Evolutionary conservation across 2,329 filamentous ascomycete genomes (phyloP).

Genomic region (Dryadomyces quercus-mongolicae): DNA sequence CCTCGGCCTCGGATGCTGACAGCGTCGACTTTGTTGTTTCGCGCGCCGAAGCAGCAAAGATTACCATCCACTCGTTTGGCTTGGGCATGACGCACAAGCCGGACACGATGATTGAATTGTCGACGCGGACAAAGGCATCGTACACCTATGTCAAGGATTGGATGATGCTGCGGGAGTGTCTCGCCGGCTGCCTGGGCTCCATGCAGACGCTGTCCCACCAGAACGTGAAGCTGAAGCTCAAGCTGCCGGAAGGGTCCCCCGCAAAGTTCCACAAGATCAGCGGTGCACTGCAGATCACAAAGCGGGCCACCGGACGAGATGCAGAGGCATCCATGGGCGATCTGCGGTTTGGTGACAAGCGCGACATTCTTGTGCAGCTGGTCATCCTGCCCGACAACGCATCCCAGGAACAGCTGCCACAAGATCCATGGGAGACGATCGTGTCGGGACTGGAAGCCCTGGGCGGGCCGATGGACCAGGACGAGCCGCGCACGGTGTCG

Average conservation of each 20-base stretch:
- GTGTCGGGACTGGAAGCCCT: constrained; percentile 91
- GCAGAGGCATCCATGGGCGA: constrained; percentile 89
- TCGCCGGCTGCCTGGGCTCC: constrained; percentile 83
- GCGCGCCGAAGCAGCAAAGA: constrained; percentile 93
- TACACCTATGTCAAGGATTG: constrained; percentile 99
- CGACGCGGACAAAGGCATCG: constrained; percentile 86
- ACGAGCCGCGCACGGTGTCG: constrained; percentile 70
- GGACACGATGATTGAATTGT: constrained; percentile 96
- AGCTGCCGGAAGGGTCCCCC: constrained; percentile 87
- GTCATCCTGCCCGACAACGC: constrained; percentile 81
- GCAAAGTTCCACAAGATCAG: constrained; percentile 99
- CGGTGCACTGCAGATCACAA: constrained; percentile 89
- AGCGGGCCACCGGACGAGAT: constrained; percentile 86
- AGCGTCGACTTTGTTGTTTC: constrained; percentile 98
- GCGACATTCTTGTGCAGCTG: constrained; percentile 85
- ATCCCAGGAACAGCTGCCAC: constrained; percentile 70
- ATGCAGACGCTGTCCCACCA: constrained; percentile 95
- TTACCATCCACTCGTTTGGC: constrained; percentile 92
- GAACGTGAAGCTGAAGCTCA: constrained; percentile 91
- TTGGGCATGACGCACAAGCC: constrained; percentile 95
- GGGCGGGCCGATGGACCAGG: constrained; percentile 73
- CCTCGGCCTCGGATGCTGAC: constrained; percentile 84
- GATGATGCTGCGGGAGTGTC: constrained; percentile 98
- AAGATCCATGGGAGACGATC: constrained; percentile 95
- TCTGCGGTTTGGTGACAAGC: constrained; percentile 87